Evolutionary conservation across 2,329 filamentous ascomycete genomes (phyloP), one percentile per base, ranked within the genome.

Genomic region (Penicillium sp.): DNA sequence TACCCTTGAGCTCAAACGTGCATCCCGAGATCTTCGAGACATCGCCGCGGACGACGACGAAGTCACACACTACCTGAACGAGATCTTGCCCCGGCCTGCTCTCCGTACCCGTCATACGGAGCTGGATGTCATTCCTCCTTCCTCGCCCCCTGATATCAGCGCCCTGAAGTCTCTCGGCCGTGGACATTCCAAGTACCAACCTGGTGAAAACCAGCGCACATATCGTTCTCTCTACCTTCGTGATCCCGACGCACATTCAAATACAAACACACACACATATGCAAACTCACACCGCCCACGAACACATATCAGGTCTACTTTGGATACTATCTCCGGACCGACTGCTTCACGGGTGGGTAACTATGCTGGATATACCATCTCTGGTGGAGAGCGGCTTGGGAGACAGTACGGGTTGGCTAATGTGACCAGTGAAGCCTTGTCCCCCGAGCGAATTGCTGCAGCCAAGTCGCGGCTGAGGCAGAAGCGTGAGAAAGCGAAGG

Each of bases 401-500:
- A 64, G 65, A 55, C 54, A 61, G 40, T 59, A 65, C 18, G 67
- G 60, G 2, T 49, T 69, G 3, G 49, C 59, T 18, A 60, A 63
- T 52, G 15, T 65, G 8, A 62, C 62, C 23, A 60, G 64, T 11
- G 67, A 69, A 23, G 51, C 57, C 4, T 56, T 73, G 11, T 60
- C 70, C 5, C 54, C 70, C 2, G 73, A 76, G 27, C 67, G 73
- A 22, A 49, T 66, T 50, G 62, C 71, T 3, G 69, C 69, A 9
- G 73, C 73, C 4, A 65, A 70, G 53, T 70, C 68, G n/a, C 65
- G 73, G 35, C 62, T 75, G 12, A 69, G 67, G 44, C 67, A 66
- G 41, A 70, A 67, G 55, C 60, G 63, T 43, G 60, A 62, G 20
- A 61, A 50, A 27, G 63, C 61, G 22, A 69, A 63, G 58, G 61